A percentile compares a stretch with the other conserved stretches of the same genome.
phyloP scores from a whole-genome alignment of 1,284 basidiomycete species.

The Puccinia brachypodii region DNA sequence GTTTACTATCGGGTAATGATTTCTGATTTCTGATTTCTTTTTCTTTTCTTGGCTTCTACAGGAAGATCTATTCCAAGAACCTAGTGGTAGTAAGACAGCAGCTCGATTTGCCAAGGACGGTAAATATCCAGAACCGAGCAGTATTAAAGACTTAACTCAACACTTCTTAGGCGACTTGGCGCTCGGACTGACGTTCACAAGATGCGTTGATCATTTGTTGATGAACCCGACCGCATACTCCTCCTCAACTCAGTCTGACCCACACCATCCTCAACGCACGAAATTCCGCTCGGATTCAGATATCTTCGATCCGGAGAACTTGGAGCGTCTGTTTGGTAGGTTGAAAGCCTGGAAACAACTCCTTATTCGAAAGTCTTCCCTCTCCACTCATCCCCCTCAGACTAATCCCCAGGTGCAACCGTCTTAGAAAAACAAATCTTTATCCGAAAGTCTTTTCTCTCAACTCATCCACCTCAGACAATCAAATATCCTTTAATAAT shows the following conservation, averaged over 20 bases:
- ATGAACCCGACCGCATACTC: not conserved
- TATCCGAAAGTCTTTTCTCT: too few relatives aligned
- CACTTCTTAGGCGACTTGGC: constrained; percentile 17
- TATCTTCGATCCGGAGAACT: constrained; percentile 26
- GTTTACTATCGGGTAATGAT: not conserved
- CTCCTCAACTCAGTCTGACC: not conserved
- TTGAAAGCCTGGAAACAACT: constrained; percentile 39
- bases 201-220: constrained; percentile 20
- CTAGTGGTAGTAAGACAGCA: not conserved
- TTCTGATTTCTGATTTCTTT: not conserved
- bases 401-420: too few relatives aligned
- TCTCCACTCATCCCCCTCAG: not conserved
- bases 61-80: not conserved
- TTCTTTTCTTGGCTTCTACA: not conserved
- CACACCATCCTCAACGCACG: not conserved
- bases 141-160: constrained; percentile 1
- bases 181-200: constrained; percentile 12
- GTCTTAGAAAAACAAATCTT: too few relatives aligned
- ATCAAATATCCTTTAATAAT: too few relatives aligned
- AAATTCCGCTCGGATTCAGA: constrained; percentile 5
- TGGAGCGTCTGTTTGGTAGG: constrained; percentile 18
- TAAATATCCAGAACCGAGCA: not conserved
- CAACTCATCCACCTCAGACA: too few relatives aligned
- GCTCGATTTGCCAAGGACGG: not conserved
- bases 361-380: not conserved